phyloP scores from a whole-genome alignment of 2,329 filamentous ascomycete genomes.

The Rutstroemia sp. region DNA sequence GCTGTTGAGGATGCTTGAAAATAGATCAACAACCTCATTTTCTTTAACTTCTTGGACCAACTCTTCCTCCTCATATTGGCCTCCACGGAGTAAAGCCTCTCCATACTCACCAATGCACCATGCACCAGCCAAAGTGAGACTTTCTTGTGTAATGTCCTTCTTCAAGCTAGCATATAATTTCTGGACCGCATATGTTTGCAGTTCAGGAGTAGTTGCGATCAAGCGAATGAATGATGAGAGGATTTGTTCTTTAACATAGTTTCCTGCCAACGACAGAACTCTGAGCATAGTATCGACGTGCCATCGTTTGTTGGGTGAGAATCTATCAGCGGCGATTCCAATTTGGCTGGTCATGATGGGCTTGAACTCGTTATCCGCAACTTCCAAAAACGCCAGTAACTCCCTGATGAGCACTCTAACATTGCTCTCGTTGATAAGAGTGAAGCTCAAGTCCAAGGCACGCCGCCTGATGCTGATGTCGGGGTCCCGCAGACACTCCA shows the following conservation, averaged over 20 bases:
- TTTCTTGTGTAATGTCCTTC: constrained; percentile 97
- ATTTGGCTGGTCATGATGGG: constrained; percentile 98
- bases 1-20: constrained; percentile 85
- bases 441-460: constrained; percentile 96
- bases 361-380: constrained; percentile 98
- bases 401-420: constrained; percentile 90
- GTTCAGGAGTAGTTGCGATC: constrained; percentile 86
- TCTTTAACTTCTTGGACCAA: constrained; percentile 75
- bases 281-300: constrained; percentile 97
- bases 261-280: constrained; percentile 86
- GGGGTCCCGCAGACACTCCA: constrained; percentile 91
- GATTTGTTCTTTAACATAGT: constrained; percentile 97
- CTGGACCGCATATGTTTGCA: constrained; percentile 94
- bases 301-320: constrained; percentile 95
- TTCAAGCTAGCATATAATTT: constrained; percentile 88
- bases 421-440: constrained; percentile 93
- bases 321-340: constrained; percentile 91
- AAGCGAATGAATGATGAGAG: constrained; percentile 93
- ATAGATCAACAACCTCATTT: constrained; percentile 86
- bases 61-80: constrained; percentile 91
- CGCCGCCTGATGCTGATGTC: constrained; percentile 96
- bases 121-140: constrained; percentile 81
- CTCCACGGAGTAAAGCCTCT: constrained; percentile 79
- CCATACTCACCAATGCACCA: constrained; percentile 99
- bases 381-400: constrained; percentile 88